phyloP scores from a whole-genome alignment of 2,329 filamentous ascomycete genomes.

The Ophiostoma australiae region DNA sequence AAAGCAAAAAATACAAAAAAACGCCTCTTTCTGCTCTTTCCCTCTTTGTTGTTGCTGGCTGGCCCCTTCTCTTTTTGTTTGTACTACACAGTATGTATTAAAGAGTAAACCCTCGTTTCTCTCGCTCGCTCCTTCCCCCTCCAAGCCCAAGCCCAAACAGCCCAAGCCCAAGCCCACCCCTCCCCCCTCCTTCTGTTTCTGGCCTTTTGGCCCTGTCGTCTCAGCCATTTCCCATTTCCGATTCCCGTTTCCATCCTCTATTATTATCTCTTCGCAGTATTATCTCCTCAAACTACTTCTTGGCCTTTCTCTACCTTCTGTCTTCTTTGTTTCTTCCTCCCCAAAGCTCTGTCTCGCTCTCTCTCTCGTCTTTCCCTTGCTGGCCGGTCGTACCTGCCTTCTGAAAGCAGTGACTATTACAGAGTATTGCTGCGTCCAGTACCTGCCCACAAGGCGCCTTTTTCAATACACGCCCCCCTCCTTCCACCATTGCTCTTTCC shows the following conservation, averaged over 20 bases:
- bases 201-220: background rate
- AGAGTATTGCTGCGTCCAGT: background rate
- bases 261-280: background rate
- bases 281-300: background rate
- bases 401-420: background rate
- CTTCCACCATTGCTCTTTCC: background rate
- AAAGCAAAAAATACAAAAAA: background rate
- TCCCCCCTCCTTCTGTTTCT: slow-evolving; percentile 15
- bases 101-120: background rate
- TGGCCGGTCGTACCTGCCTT: background rate
- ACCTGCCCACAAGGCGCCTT: slow-evolving; percentile 13
- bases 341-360: background rate
- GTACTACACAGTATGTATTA: background rate
- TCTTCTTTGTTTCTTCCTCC: slow-evolving; percentile 7
- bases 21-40: slow-evolving; percentile 8
- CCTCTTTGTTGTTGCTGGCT: slow-evolving; percentile 9
- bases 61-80: slow-evolving; percentile 13
- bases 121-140: slow-evolving; percentile 15
- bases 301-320: slow-evolving; percentile 3
- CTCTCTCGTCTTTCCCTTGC: background rate
- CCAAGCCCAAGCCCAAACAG: background rate
- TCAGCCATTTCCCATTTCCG: background rate
- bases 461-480: slow-evolving; percentile 1
- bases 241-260: background rate
- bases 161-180: background rate